These are phyloP conservation scores for Globisporangium iwayamae DNA, from an alignment of 352 stramenopile species.

Conservation along the genomic window DNA sequence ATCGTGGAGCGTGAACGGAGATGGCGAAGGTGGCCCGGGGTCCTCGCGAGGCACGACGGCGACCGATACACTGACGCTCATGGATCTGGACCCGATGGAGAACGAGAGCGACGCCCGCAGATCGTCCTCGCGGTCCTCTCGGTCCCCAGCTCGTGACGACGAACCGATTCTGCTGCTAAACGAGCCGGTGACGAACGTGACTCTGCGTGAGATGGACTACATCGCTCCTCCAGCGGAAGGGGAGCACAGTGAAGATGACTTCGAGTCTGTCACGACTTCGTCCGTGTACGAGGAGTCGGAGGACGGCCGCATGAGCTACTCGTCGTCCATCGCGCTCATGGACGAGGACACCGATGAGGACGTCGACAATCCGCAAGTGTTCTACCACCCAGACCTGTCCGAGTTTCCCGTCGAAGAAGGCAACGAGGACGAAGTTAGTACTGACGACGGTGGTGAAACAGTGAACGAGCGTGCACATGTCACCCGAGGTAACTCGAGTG, in stretches of 20 bases:
- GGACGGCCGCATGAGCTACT: constrained; percentile 31
- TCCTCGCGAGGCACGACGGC: constrained; percentile 17
- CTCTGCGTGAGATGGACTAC: constrained; percentile 45
- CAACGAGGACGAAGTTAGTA: constrained; percentile 30
- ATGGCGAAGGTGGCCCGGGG: constrained; percentile 5
- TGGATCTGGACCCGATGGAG: constrained; percentile 25
- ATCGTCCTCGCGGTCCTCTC: background rate
- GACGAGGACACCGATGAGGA: constrained; percentile 36
- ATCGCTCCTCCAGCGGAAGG: constrained; percentile 22
- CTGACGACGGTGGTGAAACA: constrained; percentile 1
- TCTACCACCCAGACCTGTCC: constrained; percentile 12
- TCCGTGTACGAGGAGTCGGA: constrained; percentile 28
- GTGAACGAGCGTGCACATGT: background rate
- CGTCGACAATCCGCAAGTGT: constrained; percentile 13
- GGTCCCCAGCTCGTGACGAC: constrained; percentile 11
- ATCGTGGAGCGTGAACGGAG: constrained; percentile 18
- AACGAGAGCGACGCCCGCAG: constrained; percentile 3
- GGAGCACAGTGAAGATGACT: constrained; percentile 22
- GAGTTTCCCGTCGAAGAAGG: constrained; percentile 24
- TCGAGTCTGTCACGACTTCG: constrained; percentile 23
- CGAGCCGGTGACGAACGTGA: constrained; percentile 32
- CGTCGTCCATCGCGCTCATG: constrained; percentile 56
- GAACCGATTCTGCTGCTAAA: constrained; percentile 44
- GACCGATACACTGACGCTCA: constrained; percentile 51
- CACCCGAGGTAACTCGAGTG: background rate